Percentiles rank a stretch among this genome's conserved stretches.
Conservation (phyloP, 306 rosid species). For the Dalbergia oliveri region DNA sequence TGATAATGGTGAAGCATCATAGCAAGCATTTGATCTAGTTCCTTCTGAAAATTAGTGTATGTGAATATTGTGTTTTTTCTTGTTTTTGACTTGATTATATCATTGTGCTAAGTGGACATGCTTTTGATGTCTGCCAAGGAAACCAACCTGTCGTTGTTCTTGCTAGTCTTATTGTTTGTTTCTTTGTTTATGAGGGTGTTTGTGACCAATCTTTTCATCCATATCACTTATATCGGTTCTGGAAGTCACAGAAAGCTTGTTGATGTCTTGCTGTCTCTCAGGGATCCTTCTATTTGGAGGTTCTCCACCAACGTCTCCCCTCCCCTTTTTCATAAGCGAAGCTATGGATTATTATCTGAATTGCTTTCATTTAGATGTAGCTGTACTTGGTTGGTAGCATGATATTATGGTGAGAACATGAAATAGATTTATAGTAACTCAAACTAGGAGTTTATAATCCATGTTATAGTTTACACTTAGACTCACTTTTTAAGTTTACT, state of each 20-base stretch:
- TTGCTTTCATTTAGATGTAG: conserved; percentile 34
- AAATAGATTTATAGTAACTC: not conserved
- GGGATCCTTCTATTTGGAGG: no score
- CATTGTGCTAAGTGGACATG: conserved; percentile 28
- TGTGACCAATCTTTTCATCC: conserved; percentile 21
- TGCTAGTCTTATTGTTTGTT: not conserved
- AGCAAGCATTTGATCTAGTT: conserved; percentile 22
- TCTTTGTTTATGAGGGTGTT: not conserved
- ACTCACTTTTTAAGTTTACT: conserved; percentile 16
- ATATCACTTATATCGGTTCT: conserved; percentile 1
- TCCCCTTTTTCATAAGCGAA: not conserved
- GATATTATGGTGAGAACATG: not conserved
- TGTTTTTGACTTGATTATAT: conserved; percentile 5
- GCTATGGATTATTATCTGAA: conserved; percentile 12
- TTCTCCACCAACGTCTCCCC: no score
- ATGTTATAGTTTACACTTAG: conserved; percentile 12
- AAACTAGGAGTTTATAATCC: not conserved
- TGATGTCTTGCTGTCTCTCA: not conserved
- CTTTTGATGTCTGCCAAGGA: conserved; percentile 11
- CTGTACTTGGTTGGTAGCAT: conserved; percentile 21
- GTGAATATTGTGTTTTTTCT: not conserved
- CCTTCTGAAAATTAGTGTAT: conserved; percentile 27
- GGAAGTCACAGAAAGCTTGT: conserved; percentile 2
- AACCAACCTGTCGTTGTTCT: not conserved
- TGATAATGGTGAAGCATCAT: conserved; percentile 15